phyloP scores from a whole-genome alignment of 208 protist genomes.

The Angomonas deanei region DNA sequence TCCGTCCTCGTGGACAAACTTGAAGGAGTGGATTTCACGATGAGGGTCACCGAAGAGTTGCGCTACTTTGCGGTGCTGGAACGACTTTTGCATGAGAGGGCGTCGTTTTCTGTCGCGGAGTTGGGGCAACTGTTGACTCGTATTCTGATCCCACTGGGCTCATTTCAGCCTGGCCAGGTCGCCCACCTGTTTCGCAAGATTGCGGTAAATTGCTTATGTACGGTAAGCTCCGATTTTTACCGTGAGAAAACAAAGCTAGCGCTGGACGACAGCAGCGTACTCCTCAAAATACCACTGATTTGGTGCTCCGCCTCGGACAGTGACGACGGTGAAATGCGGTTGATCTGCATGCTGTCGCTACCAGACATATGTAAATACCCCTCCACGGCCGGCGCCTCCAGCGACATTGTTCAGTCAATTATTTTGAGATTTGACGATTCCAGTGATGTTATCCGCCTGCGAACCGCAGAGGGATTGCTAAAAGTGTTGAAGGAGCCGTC shows the following conservation, averaged over 20 bases:
- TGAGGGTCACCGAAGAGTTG: constrained; percentile 71
- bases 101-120: constrained; percentile 28
- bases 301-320: constrained; percentile 78
- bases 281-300: constrained; percentile 35
- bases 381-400: constrained; percentile 42
- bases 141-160: constrained; percentile 56
- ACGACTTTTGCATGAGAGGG: constrained; percentile 44
- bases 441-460: constrained; percentile 57
- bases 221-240: constrained; percentile 32
- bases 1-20: constrained; percentile 68
- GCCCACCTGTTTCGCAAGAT: constrained; percentile 84
- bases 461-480: constrained; percentile 34
- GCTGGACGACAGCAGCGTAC: constrained; percentile 30
- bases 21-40: constrained; percentile 52
- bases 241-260: constrained; percentile 18
- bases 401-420: constrained; percentile 69
- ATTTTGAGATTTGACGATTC: constrained; percentile 80
- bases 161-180: constrained; percentile 57
- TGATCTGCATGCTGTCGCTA: constrained; percentile 63
- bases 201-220: constrained; percentile 72
- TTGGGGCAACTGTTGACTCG: constrained; percentile 53
- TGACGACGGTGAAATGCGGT: constrained; percentile 83
- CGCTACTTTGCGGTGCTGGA: constrained; percentile 72
- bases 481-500: constrained; percentile 2
- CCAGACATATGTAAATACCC: constrained; percentile 44